Base-by-base conservation (phyloP, 2,329 filamentous ascomycete genomes). In the Stagonosporopsis chrysanthemi region DNA sequence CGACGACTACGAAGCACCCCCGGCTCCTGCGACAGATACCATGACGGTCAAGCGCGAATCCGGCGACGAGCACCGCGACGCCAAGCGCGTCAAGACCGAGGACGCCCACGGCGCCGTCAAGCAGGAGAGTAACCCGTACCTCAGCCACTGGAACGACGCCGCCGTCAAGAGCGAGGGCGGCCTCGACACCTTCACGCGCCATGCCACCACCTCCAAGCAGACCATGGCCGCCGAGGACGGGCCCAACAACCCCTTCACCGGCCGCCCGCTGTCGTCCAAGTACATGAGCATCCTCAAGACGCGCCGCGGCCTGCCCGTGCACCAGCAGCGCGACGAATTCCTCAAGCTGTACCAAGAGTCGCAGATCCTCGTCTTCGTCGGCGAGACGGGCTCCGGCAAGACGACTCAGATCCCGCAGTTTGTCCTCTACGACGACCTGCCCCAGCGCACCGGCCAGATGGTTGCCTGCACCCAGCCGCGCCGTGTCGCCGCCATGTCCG, bases 351-450 rank as follows among this genome's bases (percentile, higher is more conserved):
- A 96, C 80, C 96, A 99, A 71, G 87, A 90, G 70, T 91, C 89
- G 23, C 95, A 99, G 79, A 97, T 99, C 67, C 87, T 99, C 60
- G 95, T 99, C 70, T 97, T 99, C 72, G 95, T 99, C 64, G 95
- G 95, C 81, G 95, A 99, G 83, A 99, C 95, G 8, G 95, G 96
- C 86, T 99, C 95, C 65, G 95, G 95, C 81, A 99, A 99, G 82
- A 99, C 95, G 4, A 99, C 95, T 0, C 95, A 99, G 82, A 98
- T 99, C 60, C 95, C 95, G 2, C 95, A 99, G 77, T 99, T 97
- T 77, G 94, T 99, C 65, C 87, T 99, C 38, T 98, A 90, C 83
- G 95, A 99, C 79, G 95, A 99, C 78, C 85, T 97, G 29, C 94
- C 95, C 24, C 91, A 98, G 70, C 82, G 87, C 62, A 88, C 88